Base-by-base conservation (phyloP, 1,284 basidiomycete species). In the Heterobasidion occidentale region DNA sequence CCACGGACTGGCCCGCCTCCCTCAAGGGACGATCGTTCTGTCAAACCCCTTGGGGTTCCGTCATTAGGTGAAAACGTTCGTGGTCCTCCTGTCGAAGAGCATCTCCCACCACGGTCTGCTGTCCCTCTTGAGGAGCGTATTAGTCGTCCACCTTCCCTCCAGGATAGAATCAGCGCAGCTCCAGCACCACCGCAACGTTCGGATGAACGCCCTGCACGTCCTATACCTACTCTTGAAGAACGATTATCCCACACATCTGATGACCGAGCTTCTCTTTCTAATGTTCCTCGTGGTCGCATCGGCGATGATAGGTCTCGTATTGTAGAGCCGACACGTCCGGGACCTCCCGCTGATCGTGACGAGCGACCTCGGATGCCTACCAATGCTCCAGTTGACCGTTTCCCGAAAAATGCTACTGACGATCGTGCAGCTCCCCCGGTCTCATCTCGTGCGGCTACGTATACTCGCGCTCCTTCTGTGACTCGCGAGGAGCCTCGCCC, bases 401-500 rank as follows among this genome's bases (percentile, higher is more conserved):
- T 49, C 51, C 57, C 19, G n/a, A 53, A n/a, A 11, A 42, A 51
- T 36, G 20, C 61, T 48, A 27, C 46, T 53, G 65, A 65, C 38
- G 61, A 66, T 45, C 67, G 65, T 48, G 54, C 34, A n/a, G 15
- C 17, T 36, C 50, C 50, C 7, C 34, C 36, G 35, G 34, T 35
- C 36, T 17, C 34, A 17, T 27, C 62, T 2, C 60, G 57, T 50
- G 58, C 55, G 52, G 59, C 58, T 46, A 35, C 49, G 27, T 57
- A 60, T 33, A 46, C 59, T 46, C 64, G 63, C 49, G 62, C 69
- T 4, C 54, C 60, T 11, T 67, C 68, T 49, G 57, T 65, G 0
- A 63, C 63, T 42, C 67, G 66, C 51, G 67, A 68, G 33, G 64
- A 66, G 19, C 56, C 64, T 1, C 64, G 64, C 15, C 36, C 62